phyloP scores from a whole-genome alignment of 2,329 filamentous ascomycete genomes.

The Phialemonium atrogriseum region DNA sequence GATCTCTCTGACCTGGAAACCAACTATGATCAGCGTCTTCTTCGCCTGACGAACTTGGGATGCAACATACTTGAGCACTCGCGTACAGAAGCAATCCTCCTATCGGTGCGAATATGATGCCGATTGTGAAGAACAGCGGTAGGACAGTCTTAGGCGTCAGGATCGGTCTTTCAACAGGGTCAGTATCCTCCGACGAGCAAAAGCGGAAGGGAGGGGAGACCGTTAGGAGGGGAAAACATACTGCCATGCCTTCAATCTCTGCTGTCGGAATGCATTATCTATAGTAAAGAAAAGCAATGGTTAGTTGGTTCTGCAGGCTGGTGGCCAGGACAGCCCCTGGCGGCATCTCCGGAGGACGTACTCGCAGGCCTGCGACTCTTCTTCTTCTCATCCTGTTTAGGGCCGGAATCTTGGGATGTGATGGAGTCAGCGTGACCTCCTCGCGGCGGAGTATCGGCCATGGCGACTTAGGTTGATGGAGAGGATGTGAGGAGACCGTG shows the following conservation, averaged over 20 bases:
- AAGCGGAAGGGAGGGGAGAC: not conserved
- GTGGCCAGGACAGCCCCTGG: conserved; percentile 7
- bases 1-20: conserved; percentile 73
- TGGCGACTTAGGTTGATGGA: conserved; percentile 18
- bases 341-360: conserved; percentile 30
- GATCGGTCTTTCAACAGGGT: conserved; percentile 11
- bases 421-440: conserved; percentile 44
- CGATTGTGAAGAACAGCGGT: conserved; percentile 84
- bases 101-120: conserved; percentile 88
- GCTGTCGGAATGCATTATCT: conserved; percentile 97
- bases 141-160: conserved; percentile 58
- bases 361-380: conserved; percentile 91
- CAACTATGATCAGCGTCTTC: not conserved
- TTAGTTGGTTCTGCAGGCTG: not conserved
- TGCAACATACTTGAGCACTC: conserved; percentile 66
- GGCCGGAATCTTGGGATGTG: conserved; percentile 42
- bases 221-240: conserved; percentile 46
- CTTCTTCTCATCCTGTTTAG: conserved; percentile 59
- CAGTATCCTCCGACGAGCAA: not conserved
- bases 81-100: conserved; percentile 81
- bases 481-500: too few relatives aligned
- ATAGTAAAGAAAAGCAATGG: not conserved
- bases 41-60: not conserved
- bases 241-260: conserved; percentile 98
- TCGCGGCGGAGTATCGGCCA: conserved; percentile 39